phyloP scores from a whole-genome alignment of 805 yeast genomes.

The Groenewaldozyma tartarivorans region DNA sequence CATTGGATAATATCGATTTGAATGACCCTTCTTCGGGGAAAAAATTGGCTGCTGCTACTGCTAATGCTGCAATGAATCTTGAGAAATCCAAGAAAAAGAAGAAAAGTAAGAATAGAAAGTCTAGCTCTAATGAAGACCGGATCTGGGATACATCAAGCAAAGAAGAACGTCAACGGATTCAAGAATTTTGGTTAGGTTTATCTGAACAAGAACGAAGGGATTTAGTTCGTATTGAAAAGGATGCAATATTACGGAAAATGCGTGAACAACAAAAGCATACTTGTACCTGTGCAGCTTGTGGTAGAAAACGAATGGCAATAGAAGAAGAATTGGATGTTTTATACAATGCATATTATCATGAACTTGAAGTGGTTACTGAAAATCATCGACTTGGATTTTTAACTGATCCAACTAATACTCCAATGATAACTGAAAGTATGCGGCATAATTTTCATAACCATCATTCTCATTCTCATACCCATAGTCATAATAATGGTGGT shows the following conservation, averaged over 20 bases:
- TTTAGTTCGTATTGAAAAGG: conserved; percentile 57
- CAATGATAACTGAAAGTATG: background rate
- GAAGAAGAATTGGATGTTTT: conserved; percentile 69
- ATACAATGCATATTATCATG: conserved; percentile 58
- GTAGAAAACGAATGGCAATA: conserved; percentile 58
- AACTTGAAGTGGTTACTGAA: conserved; percentile 20
- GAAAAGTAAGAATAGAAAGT: conserved; percentile 1
- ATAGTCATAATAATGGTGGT: conserved; percentile 4
- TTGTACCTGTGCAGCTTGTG: conserved; percentile 74
- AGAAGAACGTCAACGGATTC: conserved; percentile 44
- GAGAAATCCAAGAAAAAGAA: conserved; percentile 2
- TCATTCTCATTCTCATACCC: conserved; percentile 5
- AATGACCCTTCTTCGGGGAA: conserved; percentile 13
- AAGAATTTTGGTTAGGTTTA: conserved; percentile 58
- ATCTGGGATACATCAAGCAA: conserved; percentile 37
- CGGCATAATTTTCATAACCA: conserved; percentile 1
- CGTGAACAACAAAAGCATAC: conserved; percentile 45
- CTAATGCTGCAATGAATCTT: conserved; percentile 12
- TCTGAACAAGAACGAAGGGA: conserved; percentile 49
- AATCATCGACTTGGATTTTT: background rate
- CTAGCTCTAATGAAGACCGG: conserved; percentile 18
- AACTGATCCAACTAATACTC: background rate
- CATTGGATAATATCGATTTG: conserved; percentile 42
- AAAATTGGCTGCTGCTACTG: conserved; percentile 21
- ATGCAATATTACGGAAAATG: conserved; percentile 56